These are phyloP conservation scores for Tolypocladium tundrense DNA, from an alignment of 2,329 filamentous ascomycete genomes.

Conservation along the genomic window DNA sequence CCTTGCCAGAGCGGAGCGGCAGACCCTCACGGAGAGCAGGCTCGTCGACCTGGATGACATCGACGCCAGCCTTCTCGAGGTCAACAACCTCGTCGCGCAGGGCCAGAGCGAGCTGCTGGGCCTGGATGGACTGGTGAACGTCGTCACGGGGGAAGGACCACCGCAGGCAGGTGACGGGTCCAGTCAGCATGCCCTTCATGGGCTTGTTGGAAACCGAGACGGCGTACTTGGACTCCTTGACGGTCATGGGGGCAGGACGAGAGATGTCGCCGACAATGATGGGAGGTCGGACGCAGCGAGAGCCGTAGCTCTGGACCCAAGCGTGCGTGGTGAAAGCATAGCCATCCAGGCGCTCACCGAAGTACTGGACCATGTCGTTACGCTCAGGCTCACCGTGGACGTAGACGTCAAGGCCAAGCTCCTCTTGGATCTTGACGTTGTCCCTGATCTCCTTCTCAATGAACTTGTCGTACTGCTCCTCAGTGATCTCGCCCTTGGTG, in stretches of 20 bases:
- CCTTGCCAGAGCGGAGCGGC: constrained; percentile 83
- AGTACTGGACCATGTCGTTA: constrained; percentile 99
- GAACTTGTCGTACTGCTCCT: constrained; percentile 92
- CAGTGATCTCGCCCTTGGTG: constrained; percentile 95
- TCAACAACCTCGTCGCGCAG: constrained; percentile 98
- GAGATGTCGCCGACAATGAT: constrained; percentile 99
- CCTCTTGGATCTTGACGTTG: constrained; percentile 93
- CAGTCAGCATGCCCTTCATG: constrained; percentile 99
- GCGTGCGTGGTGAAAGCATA: constrained; percentile 99
- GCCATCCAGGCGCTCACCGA: constrained; percentile 91
- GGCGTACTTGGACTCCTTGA: constrained; percentile 99
- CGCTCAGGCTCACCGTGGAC: constrained; percentile 99
- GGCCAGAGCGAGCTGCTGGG: constrained; percentile 95
- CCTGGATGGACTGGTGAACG: constrained; percentile 97
- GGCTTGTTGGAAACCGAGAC: constrained; percentile 94
- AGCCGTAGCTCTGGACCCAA: constrained; percentile 98
- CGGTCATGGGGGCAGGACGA: constrained; percentile 92
- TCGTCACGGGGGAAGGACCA: constrained; percentile 99
- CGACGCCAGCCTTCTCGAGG: constrained; percentile 92
- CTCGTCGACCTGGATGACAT: constrained; percentile 98
- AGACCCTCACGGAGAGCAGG: constrained; percentile 99
- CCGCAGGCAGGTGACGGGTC: constrained; percentile 94
- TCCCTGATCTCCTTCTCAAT: constrained; percentile 98
- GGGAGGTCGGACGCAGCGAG: constrained; percentile 93
- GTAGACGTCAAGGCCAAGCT: constrained; percentile 92